These are phyloP conservation scores for Solanum commersonii DNA, from an alignment of 257 asterid species.

Conservation along the genomic window DNA sequence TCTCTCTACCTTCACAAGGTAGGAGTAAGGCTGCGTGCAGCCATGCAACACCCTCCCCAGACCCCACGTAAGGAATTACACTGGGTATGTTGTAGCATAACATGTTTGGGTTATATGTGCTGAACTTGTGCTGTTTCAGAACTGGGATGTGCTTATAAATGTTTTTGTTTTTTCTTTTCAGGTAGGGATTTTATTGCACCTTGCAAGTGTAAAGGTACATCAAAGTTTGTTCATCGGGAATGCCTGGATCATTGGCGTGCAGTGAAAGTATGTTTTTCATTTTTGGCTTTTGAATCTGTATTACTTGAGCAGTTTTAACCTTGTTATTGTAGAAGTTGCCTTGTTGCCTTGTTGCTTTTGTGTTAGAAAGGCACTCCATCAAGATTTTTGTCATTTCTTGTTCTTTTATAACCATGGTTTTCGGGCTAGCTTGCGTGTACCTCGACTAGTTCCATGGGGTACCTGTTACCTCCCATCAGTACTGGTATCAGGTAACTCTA, in stretches of 20 bases:
- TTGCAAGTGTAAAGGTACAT: conserved; percentile 92
- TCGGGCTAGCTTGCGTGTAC: neutral
- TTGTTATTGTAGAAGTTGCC: neutral
- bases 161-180: conserved; percentile 22
- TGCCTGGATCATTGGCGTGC: conserved; percentile 99
- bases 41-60: neutral
- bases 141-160: neutral
- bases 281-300: neutral
- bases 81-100: neutral
- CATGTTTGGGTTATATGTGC: neutral
- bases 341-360: neutral
- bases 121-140: neutral
- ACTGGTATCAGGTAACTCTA: neutral
- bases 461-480: neutral
- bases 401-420: neutral
- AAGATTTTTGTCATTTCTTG: neutral
- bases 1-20: neutral
- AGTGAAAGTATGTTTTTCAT: conserved; percentile 45
- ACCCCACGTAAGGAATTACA: neutral
- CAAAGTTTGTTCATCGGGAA: conserved; percentile 81
- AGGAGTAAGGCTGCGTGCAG: neutral
- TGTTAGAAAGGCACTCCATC: neutral
- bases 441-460: neutral
- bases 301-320: neutral
- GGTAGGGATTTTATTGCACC: conserved; percentile 98